These are phyloP conservation scores for Xylaria intraflava DNA, from an alignment of 495 filamentous ascomycete genomes.

Conservation along the genomic window DNA sequence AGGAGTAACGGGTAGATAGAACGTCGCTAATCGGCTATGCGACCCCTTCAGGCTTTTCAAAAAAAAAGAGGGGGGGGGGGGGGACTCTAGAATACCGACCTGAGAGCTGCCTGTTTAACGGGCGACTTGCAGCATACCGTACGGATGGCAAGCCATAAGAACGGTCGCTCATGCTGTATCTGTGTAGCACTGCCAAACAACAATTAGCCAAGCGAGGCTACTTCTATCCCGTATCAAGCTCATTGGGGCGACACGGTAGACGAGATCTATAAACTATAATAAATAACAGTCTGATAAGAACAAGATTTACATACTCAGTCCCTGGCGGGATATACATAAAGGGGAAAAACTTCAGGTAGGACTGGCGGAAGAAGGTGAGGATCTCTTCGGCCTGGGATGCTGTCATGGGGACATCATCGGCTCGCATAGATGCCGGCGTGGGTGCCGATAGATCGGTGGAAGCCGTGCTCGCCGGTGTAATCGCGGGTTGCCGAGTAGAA, in stretches of 20 bases:
- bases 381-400: conserved; percentile 22
- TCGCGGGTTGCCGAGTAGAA: background rate
- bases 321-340: conserved; percentile 26
- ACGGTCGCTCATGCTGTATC: conserved; percentile 31
- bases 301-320: conserved; percentile 16
- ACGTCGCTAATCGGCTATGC: too few species aligned
- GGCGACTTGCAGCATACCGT: conserved; percentile 31
- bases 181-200: conserved; percentile 17
- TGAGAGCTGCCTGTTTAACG: conserved; percentile 29
- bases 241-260: background rate
- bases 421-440: conserved; percentile 15
- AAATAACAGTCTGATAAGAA: background rate
- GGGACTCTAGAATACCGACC: background rate
- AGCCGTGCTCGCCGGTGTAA: conserved; percentile 5
- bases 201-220: conserved; percentile 5
- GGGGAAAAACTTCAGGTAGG: conserved; percentile 29
- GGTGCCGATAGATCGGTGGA: conserved; percentile 15
- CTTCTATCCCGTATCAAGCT: background rate
- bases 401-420: conserved; percentile 13
- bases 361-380: conserved; percentile 21
- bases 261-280: background rate
- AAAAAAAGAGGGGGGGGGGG: too few species aligned
- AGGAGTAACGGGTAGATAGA: too few species aligned
- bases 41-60: too few species aligned
- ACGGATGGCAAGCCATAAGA: conserved; percentile 45